phyloP scores from a whole-genome alignment of 768 basidiomycete species.

The Boletus reticulatus region DNA sequence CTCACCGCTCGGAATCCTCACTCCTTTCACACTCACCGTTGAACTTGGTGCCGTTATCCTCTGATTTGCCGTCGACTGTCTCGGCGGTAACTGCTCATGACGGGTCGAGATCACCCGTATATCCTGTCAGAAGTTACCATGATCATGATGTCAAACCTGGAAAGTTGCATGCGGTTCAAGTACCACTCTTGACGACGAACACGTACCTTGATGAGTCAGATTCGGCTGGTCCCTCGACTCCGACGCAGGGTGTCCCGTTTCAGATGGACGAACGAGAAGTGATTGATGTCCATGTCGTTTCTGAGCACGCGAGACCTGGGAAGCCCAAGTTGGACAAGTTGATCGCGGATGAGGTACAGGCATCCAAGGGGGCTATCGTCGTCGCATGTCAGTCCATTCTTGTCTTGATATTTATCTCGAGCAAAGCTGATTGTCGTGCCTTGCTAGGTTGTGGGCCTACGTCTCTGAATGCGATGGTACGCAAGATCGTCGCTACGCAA shows the following conservation, averaged over 20 bases:
- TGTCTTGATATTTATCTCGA: too few species aligned
- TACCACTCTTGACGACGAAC: background rate
- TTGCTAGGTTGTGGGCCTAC: slow-evolving; percentile 69
- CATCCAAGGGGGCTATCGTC: slow-evolving; percentile 51
- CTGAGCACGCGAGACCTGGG: slow-evolving; percentile 64
- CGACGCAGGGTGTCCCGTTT: slow-evolving; percentile 24
- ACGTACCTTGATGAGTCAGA: background rate
- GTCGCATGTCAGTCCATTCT: slow-evolving; percentile 61
- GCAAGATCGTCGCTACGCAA: slow-evolving; percentile 60
- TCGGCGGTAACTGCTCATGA: background rate
- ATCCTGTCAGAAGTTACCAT: background rate
- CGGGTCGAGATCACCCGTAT: background rate
- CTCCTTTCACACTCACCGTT: background rate
- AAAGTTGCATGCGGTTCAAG: background rate
- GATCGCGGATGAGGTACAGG: slow-evolving; percentile 61
- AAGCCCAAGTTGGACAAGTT: slow-evolving; percentile 63
- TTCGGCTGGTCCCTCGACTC: background rate
- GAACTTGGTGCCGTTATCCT: background rate
- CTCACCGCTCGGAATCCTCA: slow-evolving; percentile 7
- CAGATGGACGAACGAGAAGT: slow-evolving; percentile 58
- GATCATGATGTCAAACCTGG: slow-evolving; percentile 4
- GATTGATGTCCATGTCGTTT: slow-evolving; percentile 53
- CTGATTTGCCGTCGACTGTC: slow-evolving; percentile 5
- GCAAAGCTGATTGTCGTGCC: background rate
- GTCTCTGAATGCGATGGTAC: slow-evolving; percentile 64